Base-by-base conservation (phyloP, 805 yeast genomes). In the Metschnikowia lochheadii region DNA sequence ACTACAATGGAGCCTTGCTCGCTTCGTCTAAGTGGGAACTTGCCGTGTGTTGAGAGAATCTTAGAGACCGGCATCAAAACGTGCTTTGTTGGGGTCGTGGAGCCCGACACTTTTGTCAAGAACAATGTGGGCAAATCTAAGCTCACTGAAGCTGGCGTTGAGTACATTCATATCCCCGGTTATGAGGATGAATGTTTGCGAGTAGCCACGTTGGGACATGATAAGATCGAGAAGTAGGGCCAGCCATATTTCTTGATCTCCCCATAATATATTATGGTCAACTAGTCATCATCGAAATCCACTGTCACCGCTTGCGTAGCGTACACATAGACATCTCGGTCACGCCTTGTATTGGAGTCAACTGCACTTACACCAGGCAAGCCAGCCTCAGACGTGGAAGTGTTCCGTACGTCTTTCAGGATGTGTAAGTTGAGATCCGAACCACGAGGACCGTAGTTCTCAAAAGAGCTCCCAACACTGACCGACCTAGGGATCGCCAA, bases 1-100 rank as follows among this genome's bases (percentile, higher is more conserved):
- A 92, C 98, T 0, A 89, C 97, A 0, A 94, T 94, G 98, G 99
- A 94, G 63, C 99, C 99, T 0, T 94, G 99, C 64, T 84, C 96
- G 5, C 79, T 80, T 50, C 76, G 99, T 48, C 71, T 92, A 33
- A 89, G 97, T 63, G 98, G 98, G 0, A 91, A 92, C 57, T 60
- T 76, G 46, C 96, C 99, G 0, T 94, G 99, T 67, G 83, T 82
- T 2, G 90, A 90, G 53, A 76, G 98, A 29, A 82, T 94, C 6
- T 61, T 91, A 45, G 75, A 70, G 3, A 65, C 81, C 0, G 57
- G 62, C 6, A 84, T 92, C 53, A 75, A 73, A 18, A 81, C 94
- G 0, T 91, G 91, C 23, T 89, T 86, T 70, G 97, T 92, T 5
- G 99, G 98, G 0, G 94, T 90, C 1, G 63, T 83, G 55, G 99